Evolutionary conservation across 495 filamentous ascomycete species (phyloP).

Genomic region (Lophium mytilinum): DNA sequence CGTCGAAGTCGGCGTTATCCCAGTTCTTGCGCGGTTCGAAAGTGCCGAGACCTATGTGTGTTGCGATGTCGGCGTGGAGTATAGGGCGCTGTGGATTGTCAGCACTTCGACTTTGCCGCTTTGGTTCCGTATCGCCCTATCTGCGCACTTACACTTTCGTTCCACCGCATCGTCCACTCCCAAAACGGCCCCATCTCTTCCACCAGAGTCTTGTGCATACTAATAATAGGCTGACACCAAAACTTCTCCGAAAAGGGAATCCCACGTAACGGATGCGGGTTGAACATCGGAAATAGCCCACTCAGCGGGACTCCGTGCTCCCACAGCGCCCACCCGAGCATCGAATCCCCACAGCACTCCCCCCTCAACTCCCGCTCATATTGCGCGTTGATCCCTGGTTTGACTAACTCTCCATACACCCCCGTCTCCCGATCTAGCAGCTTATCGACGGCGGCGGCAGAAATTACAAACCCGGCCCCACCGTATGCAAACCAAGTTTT

Average conservation of each 20-base stretch:
- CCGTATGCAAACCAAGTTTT: slow-evolving; percentile 16
- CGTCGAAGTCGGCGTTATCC: slow-evolving; percentile 12
- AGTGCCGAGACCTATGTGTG: slow-evolving; percentile 21
- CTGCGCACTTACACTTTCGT: slow-evolving; percentile 1
- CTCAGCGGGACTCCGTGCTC: slow-evolving; percentile 10
- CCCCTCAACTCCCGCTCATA: slow-evolving; percentile 17
- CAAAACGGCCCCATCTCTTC: slow-evolving; percentile 14
- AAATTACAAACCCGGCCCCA: slow-evolving; percentile 22
- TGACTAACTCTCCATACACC: neutral
- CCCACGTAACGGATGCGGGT: slow-evolving; percentile 10
- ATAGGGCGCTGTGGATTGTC: slow-evolving; percentile 14
- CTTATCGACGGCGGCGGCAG: slow-evolving; percentile 18
- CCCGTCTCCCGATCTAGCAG: slow-evolving; percentile 1
- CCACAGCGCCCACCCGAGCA: slow-evolving; percentile 15
- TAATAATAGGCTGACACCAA: slow-evolving; percentile 17
- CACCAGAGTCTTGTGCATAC: slow-evolving; percentile 6
- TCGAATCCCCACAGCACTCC: slow-evolving; percentile 16
- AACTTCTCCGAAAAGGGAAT: slow-evolving; percentile 8
- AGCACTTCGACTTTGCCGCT: neutral
- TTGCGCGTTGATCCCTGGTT: slow-evolving; percentile 2
- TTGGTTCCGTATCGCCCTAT: neutral
- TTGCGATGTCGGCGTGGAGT: slow-evolving; percentile 17
- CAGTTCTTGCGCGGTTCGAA: slow-evolving; percentile 6
- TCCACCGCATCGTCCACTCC: slow-evolving; percentile 20
- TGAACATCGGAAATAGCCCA: slow-evolving; percentile 18